Evolutionary conservation across 768 basidiomycete species (phyloP), one percentile per base, ranked within the genome.

Genomic region (Lactarius trivialis): DNA sequence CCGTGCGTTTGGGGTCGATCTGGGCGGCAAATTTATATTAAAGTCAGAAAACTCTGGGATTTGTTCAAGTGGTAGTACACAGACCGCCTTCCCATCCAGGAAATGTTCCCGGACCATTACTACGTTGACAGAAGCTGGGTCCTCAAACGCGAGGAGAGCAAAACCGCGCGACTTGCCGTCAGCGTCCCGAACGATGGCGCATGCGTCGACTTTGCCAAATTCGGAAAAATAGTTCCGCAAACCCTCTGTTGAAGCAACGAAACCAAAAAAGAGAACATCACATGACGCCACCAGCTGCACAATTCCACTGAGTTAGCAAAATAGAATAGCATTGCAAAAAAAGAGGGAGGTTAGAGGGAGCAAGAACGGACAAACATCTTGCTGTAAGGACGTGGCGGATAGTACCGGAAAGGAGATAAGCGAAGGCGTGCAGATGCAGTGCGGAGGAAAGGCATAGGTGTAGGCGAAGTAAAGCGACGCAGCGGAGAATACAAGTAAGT

Each of bases 1-100:
- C 97, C 2, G 97, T 97, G 58, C 96, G 86, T 77, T 99, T 99
- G 19, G 97, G 97, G 71, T 98, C 97, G 73, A 99, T 99, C 96
- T 99, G 43, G 59, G 41, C 17, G 17, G 17, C 14, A 60, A 30
- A 30, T 30, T n/a, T n/a, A n/a, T n/a, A n/a, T n/a, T n/a, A n/a
- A 41, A 51, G 19, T 63, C 60, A 41, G 51, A 43, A 56, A 36
- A 53, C 33, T 26, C 41, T 15, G 32, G 9, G 48, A 39, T 8
- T 50, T 24, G 32, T 26, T 39, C 9, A 48, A 57, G 55, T 49
- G 63, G 48, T 68, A 61, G 24, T 65, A 51, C 59, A 81, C 93
- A 75, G 74, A 98, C 97, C 68, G 93, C 91, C 80, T 98, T 98
- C 60, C 97, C 96, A 72, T 99, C 96, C 26, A 99, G 81, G 71